Evolutionary conservation across 1,284 basidiomycete species (phyloP).

Genomic region (Laetiporus sulphureus): DNA sequence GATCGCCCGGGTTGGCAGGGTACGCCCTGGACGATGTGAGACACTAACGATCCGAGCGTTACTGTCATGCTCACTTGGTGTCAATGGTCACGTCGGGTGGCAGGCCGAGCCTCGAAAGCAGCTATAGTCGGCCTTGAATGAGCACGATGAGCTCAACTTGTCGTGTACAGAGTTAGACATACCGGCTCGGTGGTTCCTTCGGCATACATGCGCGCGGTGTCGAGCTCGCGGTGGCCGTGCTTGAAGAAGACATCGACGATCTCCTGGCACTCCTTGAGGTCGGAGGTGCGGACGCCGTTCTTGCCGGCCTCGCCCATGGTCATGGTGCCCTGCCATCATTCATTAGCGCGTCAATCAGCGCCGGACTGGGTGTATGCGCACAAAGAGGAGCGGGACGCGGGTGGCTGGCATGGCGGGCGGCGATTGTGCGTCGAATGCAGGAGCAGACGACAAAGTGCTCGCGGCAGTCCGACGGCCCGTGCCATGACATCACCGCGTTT

Average conservation of each 20-base stretch:
- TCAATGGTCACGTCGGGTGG: conserved; percentile 35
- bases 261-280: conserved; percentile 33
- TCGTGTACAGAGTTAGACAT: too few species aligned
- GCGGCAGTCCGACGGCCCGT: conserved; percentile 6
- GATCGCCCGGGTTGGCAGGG: conserved; percentile 34
- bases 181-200: conserved; percentile 47
- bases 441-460: background rate
- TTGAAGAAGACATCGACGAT: conserved; percentile 40
- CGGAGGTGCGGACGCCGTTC: conserved; percentile 34
- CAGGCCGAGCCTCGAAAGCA: conserved; percentile 38
- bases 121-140: conserved; percentile 18
- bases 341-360: background rate
- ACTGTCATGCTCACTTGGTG: conserved; percentile 35
- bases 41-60: background rate
- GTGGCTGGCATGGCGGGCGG: conserved; percentile 8
- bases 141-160: background rate
- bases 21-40: conserved; percentile 29
- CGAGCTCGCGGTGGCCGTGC: conserved; percentile 39
- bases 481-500: background rate
- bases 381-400: conserved; percentile 9
- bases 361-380: background rate
- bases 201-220: conserved; percentile 43
- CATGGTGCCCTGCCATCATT: conserved; percentile 48
- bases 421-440: too few species aligned
- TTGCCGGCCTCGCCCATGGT: conserved; percentile 39